Percentiles rank a stretch among this genome's conserved stretches.
phyloP scores from a whole-genome alignment of 2,329 filamentous ascomycete species.

The Decorospora gaudefroyi region DNA sequence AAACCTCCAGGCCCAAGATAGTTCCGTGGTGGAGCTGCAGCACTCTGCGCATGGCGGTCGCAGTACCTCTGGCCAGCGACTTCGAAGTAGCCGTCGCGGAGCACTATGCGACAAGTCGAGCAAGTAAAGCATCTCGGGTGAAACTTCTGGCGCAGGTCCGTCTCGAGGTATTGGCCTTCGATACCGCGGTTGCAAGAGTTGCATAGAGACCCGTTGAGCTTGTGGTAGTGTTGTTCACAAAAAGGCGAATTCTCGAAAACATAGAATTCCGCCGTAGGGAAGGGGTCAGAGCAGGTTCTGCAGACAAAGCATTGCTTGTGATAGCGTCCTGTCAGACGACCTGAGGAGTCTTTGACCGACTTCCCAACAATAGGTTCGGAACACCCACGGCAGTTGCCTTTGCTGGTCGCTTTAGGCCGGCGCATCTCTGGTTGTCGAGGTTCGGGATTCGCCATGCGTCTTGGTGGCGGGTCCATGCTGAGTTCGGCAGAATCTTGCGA shows the following conservation, averaged over 20 bases:
- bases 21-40: constrained; percentile 49
- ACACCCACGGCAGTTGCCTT: constrained; percentile 84
- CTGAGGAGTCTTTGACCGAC: constrained; percentile 91
- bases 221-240: constrained; percentile 90
- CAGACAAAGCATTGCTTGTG: constrained; percentile 96
- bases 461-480: constrained; percentile 15
- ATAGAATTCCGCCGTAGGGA: constrained; percentile 88
- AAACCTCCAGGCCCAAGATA: constrained; percentile 47
- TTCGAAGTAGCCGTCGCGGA: constrained; percentile 89
- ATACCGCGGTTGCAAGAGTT: constrained; percentile 80
- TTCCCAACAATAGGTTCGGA: constrained; percentile 79
- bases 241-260: constrained; percentile 86
- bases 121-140: constrained; percentile 88
- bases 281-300: constrained; percentile 77
- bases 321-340: constrained; percentile 87
- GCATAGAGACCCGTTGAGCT: constrained; percentile 86
- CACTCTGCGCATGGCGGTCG: constrained; percentile 77
- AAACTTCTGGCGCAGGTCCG: constrained; percentile 75
- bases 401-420: constrained; percentile 53
- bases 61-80: constrained; percentile 80
- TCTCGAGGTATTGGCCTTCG: constrained; percentile 91
- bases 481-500: constrained; percentile 22
- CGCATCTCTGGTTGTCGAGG: constrained; percentile 25
- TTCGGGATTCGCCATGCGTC: constrained; percentile 18
- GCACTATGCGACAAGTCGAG: constrained; percentile 71